Evolutionary conservation across 306 rosid species (phyloP), one percentile per base, ranked within the genome.

Genomic region (Geum urbanum): DNA sequence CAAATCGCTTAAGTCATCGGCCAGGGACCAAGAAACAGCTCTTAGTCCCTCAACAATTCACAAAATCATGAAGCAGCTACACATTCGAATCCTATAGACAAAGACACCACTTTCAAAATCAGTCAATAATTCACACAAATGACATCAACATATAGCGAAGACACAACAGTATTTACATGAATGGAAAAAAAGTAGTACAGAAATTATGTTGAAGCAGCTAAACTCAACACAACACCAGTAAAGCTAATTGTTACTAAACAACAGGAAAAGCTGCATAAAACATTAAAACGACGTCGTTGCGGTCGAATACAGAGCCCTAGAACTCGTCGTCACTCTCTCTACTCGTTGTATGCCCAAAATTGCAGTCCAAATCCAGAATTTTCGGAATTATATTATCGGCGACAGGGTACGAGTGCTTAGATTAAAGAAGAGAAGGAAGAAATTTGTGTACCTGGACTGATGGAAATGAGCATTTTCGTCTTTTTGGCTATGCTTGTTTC

Each of bases 11-110:
- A 24, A 75, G 27, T 77, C 90, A 83, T 83, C 49, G 19, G 73
- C 65, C 35, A 73, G 85, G 87, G 87, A 82, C 86, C 84, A 81
- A 79, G 90, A 86, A 72, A 71, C 80, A 15, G 75, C 84, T 70
- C 91, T 84, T 52, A 80, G 89, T 70, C 83, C 89, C 86, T 78
- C 46, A 62, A 66, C 57, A 69, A 65, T 65, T 76, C 76, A 73
- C 71, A 72, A 67, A 40, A 62, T 70, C 74, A 68, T 49, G 68
- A 43, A 35, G 66, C 4, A 19, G 52, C 16, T 67, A 63, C 18
- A 57, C 82, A 80, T 79, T 44, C 47, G 57, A 62, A 56, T 67
- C 81, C 77, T 71, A 63, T 1, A 10, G 16, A 67, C 66, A 69
- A 14, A 76, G 24, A 65, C 43, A 37, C 2, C 41, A 73, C 18